phyloP scores from a whole-genome alignment of 169 alveolate species.

The Amoebophrya sp. region DNA sequence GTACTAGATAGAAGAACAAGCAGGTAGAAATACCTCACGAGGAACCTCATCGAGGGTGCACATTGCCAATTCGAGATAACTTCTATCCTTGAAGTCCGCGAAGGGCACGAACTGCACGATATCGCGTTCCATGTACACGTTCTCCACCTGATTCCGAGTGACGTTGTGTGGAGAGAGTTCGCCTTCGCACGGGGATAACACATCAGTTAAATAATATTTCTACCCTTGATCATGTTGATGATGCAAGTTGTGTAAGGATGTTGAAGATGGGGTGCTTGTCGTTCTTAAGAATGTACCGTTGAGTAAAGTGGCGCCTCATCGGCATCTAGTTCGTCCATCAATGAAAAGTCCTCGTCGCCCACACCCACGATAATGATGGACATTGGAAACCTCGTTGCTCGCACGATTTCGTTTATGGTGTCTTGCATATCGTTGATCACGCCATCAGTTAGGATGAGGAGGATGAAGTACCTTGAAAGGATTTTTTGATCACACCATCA shows the following conservation, averaged over 20 bases:
- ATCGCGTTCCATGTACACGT: conserved; percentile 32
- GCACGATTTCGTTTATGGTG: conserved; percentile 54
- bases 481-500: conserved; percentile 56
- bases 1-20: too few relatives aligned
- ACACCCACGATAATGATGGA: conserved; percentile 61
- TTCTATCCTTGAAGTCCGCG: conserved; percentile 28
- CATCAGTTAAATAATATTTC: too few relatives aligned
- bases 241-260: too few relatives aligned
- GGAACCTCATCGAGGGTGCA: conserved; percentile 37
- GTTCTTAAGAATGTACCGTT: too few relatives aligned
- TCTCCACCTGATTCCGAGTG: too few relatives aligned
- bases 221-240: too few relatives aligned
- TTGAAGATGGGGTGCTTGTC: too few relatives aligned
- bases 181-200: too few relatives aligned
- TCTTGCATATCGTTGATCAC: conserved; percentile 55
- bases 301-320: conserved; percentile 47
- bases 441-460: conserved; percentile 58
- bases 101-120: conserved; percentile 37
- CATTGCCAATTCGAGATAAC: conserved; percentile 33
- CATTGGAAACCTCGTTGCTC: conserved; percentile 56
- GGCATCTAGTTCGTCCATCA: conserved; percentile 54
- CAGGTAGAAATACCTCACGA: too few relatives aligned
- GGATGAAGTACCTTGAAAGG: conserved; percentile 54
- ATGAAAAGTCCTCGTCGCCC: conserved; percentile 57
- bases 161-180: too few relatives aligned